phyloP scores from a whole-genome alignment of 2,329 filamentous ascomycete genomes.

The Seiridium cupressi region DNA sequence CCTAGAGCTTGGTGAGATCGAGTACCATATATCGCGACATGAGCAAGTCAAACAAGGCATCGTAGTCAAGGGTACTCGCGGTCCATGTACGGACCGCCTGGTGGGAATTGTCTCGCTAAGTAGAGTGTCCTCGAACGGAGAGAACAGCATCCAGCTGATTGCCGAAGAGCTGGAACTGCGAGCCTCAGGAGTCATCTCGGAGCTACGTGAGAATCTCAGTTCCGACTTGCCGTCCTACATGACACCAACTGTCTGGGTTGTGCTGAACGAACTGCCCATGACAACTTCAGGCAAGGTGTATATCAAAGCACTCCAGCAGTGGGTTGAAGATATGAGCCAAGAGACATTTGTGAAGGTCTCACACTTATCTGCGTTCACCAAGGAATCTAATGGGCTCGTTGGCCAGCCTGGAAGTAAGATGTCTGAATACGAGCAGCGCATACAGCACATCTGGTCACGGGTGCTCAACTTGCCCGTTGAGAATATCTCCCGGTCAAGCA shows the following conservation, averaged over 20 bases:
- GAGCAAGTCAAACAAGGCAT: neutral
- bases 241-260: conserved; percentile 6
- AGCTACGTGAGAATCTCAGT: conserved; percentile 1
- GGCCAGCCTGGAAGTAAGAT: neutral
- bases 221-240: conserved; percentile 4
- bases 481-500: neutral
- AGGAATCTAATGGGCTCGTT: neutral
- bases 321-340: conserved; percentile 7
- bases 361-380: neutral
- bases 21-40: conserved; percentile 6
- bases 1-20: conserved; percentile 9
- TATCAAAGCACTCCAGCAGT: conserved; percentile 5
- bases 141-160: neutral
- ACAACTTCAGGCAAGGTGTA: conserved; percentile 7
- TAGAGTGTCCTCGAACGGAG: neutral
- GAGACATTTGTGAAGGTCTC: conserved; percentile 1
- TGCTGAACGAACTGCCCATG: conserved; percentile 4
- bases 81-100: conserved; percentile 2
- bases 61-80: conserved; percentile 2
- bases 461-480: conserved; percentile 1
- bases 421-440: neutral
- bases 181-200: neutral
- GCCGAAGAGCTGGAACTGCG: neutral
- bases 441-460: neutral
- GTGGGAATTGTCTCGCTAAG: neutral